phyloP scores from a whole-genome alignment of 805 yeast species.

The Candida yuanshanica region DNA sequence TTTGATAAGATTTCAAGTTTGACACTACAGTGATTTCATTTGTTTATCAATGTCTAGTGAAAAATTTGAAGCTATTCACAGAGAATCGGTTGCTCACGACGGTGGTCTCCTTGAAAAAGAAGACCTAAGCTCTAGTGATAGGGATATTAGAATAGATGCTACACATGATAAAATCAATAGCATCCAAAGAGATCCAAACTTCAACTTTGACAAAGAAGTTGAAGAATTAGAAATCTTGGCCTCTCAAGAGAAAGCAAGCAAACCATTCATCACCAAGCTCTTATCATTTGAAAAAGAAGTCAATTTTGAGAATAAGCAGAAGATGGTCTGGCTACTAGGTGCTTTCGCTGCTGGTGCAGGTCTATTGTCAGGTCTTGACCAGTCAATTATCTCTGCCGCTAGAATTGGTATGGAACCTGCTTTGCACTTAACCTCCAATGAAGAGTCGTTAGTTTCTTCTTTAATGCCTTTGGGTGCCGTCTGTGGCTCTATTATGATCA shows the following conservation, averaged over 20 bases:
- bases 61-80: background rate
- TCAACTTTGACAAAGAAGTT: slow-evolving; percentile 34
- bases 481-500: slow-evolving; percentile 53
- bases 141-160: slow-evolving; percentile 5
- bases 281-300: slow-evolving; percentile 32
- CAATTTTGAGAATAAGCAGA: slow-evolving; percentile 38
- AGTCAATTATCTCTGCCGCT: slow-evolving; percentile 63
- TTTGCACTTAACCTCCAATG: slow-evolving; percentile 34
- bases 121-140: background rate
- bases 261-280: slow-evolving; percentile 34
- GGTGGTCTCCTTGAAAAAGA: background rate
- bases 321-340: slow-evolving; percentile 47
- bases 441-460: slow-evolving; percentile 49
- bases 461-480: slow-evolving; percentile 69
- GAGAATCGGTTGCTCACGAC: background rate
- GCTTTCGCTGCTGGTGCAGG: slow-evolving; percentile 60
- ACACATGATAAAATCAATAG: slow-evolving; percentile 12
- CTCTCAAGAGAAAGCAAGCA: slow-evolving; percentile 21
- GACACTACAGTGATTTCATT: no score
- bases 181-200: slow-evolving; percentile 19
- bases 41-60: background rate
- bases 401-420: slow-evolving; percentile 41
- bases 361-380: slow-evolving; percentile 60
- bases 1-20: background rate
- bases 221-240: slow-evolving; percentile 29